These are phyloP conservation scores for Hericium erinaceus DNA, from an alignment of 768 basidiomycete genomes.

Conservation along the genomic window DNA sequence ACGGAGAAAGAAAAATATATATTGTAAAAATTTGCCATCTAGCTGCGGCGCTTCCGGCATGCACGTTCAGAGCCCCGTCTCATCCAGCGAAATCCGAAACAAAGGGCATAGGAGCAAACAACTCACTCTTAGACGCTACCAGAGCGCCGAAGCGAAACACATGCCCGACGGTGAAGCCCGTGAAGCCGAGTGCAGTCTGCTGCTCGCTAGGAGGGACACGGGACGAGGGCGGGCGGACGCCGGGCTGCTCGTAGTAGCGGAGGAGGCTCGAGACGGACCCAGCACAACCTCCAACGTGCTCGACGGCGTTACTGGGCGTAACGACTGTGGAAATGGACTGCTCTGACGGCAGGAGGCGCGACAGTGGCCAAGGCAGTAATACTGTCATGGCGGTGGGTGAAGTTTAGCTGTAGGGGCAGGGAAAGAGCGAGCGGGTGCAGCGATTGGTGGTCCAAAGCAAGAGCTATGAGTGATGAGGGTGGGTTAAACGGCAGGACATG, in stretches of 20 bases:
- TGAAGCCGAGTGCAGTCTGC: constrained; percentile 43
- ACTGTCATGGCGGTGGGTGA: not conserved
- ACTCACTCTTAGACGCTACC: constrained; percentile 13
- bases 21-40: too few relatives aligned
- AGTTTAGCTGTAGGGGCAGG: not conserved
- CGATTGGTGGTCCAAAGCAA: not conserved
- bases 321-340: not conserved
- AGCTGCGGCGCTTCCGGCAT: too few relatives aligned
- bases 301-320: not conserved
- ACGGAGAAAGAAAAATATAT: too few relatives aligned
- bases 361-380: constrained; percentile 16
- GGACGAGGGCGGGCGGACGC: constrained; percentile 63
- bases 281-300: not conserved
- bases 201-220: constrained; percentile 64
- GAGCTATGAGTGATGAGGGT: not conserved
- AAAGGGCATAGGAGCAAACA: not conserved
- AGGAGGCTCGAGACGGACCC: constrained; percentile 10
- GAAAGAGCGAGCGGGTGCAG: not conserved
- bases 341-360: constrained; percentile 8
- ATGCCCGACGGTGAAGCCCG: constrained; percentile 55
- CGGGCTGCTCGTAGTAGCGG: constrained; percentile 53
- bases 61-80: too few relatives aligned
- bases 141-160: constrained; percentile 65
- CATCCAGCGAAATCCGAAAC: not conserved
- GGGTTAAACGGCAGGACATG: not conserved